Evolutionary conservation across 306 rosid genomes (phyloP).

Genomic region (Hylodesmum podocarpum): DNA sequence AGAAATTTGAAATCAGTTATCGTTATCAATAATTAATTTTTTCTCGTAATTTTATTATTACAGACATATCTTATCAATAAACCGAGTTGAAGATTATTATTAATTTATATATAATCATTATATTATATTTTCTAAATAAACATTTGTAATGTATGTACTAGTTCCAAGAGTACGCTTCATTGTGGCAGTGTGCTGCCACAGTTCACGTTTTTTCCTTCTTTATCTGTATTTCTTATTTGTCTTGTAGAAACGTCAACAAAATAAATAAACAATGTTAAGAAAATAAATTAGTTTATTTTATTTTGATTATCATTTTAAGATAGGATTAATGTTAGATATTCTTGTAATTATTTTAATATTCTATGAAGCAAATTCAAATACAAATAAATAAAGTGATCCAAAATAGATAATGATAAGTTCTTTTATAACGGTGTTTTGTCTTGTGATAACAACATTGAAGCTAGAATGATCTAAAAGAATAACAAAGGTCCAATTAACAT

Average conservation of each 20-base stretch:
- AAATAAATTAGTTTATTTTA: too few species aligned
- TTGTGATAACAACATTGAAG: too few species aligned
- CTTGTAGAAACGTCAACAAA: background rate
- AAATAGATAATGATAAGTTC: background rate
- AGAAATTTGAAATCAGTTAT: background rate
- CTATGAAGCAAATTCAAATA: background rate
- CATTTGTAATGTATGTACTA: background rate
- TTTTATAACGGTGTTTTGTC: background rate
- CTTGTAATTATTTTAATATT: background rate
- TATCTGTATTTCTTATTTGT: background rate
- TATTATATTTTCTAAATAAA: background rate
- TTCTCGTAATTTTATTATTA: background rate
- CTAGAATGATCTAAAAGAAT: too few species aligned
- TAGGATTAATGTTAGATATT: background rate
- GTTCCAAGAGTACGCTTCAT: background rate
- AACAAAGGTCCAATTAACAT: too few species aligned
- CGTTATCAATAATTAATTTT: background rate
- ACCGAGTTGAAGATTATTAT: background rate
- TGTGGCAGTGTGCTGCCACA: background rate
- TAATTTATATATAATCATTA: background rate
- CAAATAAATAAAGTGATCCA: too few species aligned
- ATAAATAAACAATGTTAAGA: background rate
- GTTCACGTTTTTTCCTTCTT: background rate
- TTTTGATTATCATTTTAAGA: too few species aligned
- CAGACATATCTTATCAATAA: too few species aligned